Base-by-base conservation (phyloP, 352 stramenopile species). In the Pythium oligandrum region DNA sequence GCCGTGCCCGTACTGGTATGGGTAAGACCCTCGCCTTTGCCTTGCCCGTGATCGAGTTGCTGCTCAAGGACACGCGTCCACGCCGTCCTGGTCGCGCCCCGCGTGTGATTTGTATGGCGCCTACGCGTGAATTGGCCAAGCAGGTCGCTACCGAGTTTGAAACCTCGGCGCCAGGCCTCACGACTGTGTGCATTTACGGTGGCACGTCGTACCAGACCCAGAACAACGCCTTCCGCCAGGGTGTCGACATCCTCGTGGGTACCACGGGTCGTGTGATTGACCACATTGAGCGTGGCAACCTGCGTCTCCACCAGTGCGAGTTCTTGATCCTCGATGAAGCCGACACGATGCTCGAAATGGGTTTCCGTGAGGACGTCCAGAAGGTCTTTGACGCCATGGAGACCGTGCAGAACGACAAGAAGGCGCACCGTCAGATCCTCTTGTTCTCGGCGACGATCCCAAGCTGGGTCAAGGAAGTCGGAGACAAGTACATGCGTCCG, bases 21-120 rank as follows among this genome's bases (percentile, higher is more conserved):
- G 97, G 97, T 51, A 99, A 99, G 83, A 99, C 97, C 17, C 76
- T 99, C 8, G 97, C 97, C 37, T 99, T 99, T 73, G 96, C 94
- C 6, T 77, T 99, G 39, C 97, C 97, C 3, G 75, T 98, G 12
- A 83, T 99, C 40, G 90, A 98, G 60, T 68, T 93, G 42, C 62
- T 99, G 46, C 59, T 96, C 4, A 84, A 84, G 46, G 86, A 96
- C 55, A 86, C 76, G 38, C 78, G 83, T 44, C 86, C 87, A 39
- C 75, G 85, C 3, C 58, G 77, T 32, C 73, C 76, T 49, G 83
- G 84, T 40, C 77, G 85, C 30, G 73, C 74, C 11, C 93, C 96
- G 12, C 86, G 83, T 40, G 97, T 98, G 58, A 80, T 99, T 40
- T 94, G 98, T 49, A 92, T 99, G 68, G 96, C 96, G 46, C 97